These are phyloP conservation scores for Hericium rajendrae DNA, from an alignment of 768 basidiomycete species.

Conservation along the genomic window DNA sequence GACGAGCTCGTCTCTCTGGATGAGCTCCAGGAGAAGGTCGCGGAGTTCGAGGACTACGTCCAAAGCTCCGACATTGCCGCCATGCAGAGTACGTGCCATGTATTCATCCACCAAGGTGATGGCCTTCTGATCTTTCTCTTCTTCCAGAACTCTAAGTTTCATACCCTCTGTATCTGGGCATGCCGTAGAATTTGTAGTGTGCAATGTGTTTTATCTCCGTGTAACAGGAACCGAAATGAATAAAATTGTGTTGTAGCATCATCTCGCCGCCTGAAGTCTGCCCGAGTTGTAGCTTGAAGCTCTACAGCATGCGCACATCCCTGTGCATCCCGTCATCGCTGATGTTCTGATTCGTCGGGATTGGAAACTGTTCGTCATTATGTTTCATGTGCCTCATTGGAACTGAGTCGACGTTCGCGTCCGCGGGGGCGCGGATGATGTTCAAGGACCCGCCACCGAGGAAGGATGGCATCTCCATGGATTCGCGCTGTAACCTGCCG, in stretches of 20 bases:
- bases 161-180: not conserved
- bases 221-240: not conserved
- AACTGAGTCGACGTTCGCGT: no score
- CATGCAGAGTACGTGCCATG: constrained; percentile 68
- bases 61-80: constrained; percentile 89
- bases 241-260: not conserved
- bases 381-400: no score
- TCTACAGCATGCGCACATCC: no score
- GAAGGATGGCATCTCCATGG: no score
- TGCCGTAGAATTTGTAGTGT: not conserved
- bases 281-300: not conserved
- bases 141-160: constrained; percentile 1
- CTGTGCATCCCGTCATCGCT: no score
- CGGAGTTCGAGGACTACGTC: constrained; percentile 78
- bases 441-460: no score
- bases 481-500: no score
- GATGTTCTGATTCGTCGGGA: no score
- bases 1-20: constrained; percentile 91
- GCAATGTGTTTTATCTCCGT: not conserved
- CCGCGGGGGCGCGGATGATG: no score
- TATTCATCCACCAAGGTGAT: not conserved
- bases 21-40: constrained; percentile 86
- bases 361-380: no score
- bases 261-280: not conserved
- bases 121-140: not conserved